A percentile compares a stretch with the other conserved stretches of the same genome.
These are phyloP conservation scores for Colletotrichum filicis DNA, from an alignment of 2,329 filamentous ascomycete genomes.

Conservation along the genomic window DNA sequence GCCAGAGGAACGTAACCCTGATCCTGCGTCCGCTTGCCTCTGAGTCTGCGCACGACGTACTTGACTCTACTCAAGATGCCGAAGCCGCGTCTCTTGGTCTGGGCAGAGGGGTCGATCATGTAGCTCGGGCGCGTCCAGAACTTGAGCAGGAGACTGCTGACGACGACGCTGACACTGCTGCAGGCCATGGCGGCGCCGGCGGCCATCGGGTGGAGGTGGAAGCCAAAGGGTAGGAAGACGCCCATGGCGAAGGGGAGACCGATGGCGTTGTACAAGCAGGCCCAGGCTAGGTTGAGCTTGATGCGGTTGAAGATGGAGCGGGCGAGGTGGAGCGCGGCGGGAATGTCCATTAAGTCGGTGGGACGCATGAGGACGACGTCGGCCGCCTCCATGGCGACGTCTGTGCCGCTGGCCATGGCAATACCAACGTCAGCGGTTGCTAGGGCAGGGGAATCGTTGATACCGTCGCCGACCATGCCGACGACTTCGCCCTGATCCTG, in stretches of 20 bases:
- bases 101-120: slow-evolving; percentile 80
- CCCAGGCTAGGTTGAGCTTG: slow-evolving; percentile 93
- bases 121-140: slow-evolving; percentile 86
- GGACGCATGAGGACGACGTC: slow-evolving; percentile 96
- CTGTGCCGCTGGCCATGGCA: slow-evolving; percentile 90
- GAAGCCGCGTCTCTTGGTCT: slow-evolving; percentile 62
- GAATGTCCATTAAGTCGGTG: slow-evolving; percentile 92
- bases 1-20: slow-evolving; percentile 71
- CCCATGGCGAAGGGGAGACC: slow-evolving; percentile 98
- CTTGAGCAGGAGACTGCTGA: slow-evolving; percentile 84
- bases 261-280: slow-evolving; percentile 90
- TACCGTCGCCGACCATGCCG: slow-evolving; percentile 97
- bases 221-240: slow-evolving; percentile 88
- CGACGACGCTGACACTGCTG: slow-evolving; percentile 90
- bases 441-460: slow-evolving; percentile 96
- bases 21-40: slow-evolving; percentile 53
- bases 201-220: slow-evolving; percentile 91
- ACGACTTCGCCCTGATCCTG: slow-evolving; percentile 81
- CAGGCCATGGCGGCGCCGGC: slow-evolving; percentile 94
- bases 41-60: slow-evolving; percentile 51
- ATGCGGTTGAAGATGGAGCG: slow-evolving; percentile 90
- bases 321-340: slow-evolving; percentile 83
- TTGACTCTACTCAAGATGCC: slow-evolving; percentile 54
- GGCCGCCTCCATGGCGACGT: slow-evolving; percentile 97
- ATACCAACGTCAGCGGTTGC: slow-evolving; percentile 94